Conservation (phyloP, 192 early-diverging fungal genomes). For the Coemansia sp. region DNA sequence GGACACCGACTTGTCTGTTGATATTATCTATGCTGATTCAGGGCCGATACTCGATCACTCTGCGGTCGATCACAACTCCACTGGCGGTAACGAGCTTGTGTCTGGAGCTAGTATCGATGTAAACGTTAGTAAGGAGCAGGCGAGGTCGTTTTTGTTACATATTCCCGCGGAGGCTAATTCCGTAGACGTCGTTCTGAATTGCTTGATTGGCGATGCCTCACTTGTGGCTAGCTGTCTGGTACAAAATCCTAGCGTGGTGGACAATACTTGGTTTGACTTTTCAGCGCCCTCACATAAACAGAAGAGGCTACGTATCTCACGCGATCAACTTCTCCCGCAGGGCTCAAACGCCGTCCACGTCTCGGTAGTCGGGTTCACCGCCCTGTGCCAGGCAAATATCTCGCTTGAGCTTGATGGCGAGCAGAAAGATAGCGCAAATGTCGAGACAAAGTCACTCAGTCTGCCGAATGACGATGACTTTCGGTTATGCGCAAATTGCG, state of each 20-base stretch:
- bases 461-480: background rate
- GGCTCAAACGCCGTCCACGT: constrained; percentile 25
- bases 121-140: background rate
- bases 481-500: constrained; percentile 69
- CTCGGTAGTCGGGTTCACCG: constrained; percentile 17
- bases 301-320: constrained; percentile 28
- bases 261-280: constrained; percentile 41
- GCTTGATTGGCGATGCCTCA: constrained; percentile 33
- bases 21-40: constrained; percentile 60
- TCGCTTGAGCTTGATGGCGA: constrained; percentile 25
- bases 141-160: constrained; percentile 14
- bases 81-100: constrained; percentile 10
- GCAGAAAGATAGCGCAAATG: constrained; percentile 11
- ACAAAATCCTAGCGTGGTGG: constrained; percentile 11
- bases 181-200: constrained; percentile 19
- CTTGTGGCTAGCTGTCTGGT: constrained; percentile 41
- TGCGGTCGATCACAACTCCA: constrained; percentile 14
- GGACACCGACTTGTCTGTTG: constrained; percentile 82
- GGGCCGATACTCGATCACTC: constrained; percentile 3
- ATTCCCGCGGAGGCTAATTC: constrained; percentile 9
- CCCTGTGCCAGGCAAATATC: constrained; percentile 13
- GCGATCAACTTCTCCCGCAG: constrained; percentile 4
- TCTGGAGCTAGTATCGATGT: constrained; percentile 8
- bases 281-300: constrained; percentile 34
- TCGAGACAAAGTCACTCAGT: background rate